Evolutionary conservation across 148 eudicot genomes (phyloP).

Genomic region (Amaranthus hypochondriacus): DNA sequence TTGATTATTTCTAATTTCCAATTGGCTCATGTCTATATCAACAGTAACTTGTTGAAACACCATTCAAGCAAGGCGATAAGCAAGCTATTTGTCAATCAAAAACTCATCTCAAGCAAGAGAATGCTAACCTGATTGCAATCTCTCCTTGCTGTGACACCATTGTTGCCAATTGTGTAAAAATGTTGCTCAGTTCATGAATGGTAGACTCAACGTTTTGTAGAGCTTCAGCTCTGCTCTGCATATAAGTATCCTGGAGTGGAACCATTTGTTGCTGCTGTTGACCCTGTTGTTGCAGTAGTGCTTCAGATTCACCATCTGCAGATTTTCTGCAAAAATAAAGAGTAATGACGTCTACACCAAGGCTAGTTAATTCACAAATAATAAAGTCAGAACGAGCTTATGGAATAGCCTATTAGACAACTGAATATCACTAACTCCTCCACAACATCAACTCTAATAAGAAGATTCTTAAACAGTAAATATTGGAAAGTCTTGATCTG

Average conservation of each 20-base stretch:
- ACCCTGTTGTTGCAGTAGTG: slow-evolving; percentile 57
- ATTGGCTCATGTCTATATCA: no score
- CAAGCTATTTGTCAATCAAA: not conserved
- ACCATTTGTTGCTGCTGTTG: slow-evolving; percentile 73
- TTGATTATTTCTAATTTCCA: no score
- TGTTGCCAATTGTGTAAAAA: slow-evolving; percentile 73
- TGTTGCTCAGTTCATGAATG: slow-evolving; percentile 69
- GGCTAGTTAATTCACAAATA: not conserved
- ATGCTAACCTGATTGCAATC: slow-evolving; percentile 63
- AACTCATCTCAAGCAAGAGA: not conserved
- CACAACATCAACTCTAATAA: not conserved
- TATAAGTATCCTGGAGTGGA: slow-evolving; percentile 70
- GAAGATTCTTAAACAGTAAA: not conserved
- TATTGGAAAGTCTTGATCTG: not conserved
- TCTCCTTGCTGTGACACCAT: slow-evolving; percentile 90
- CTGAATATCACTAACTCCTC: not conserved
- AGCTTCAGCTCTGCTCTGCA: slow-evolving; percentile 90
- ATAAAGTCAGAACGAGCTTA: not conserved
- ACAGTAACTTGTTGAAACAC: not conserved
- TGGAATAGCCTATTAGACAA: not conserved
- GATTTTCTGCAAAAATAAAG: slow-evolving; percentile 39
- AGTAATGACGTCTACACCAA: slow-evolving; percentile 1
- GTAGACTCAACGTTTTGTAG: slow-evolving; percentile 82
- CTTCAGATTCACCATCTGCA: slow-evolving; percentile 65
- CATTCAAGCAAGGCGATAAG: not conserved